Percentiles rank a stretch among this genome's conserved stretches.
These are phyloP conservation scores for Fusarium euwallaceae DNA, from an alignment of 2,329 filamentous ascomycete species.

Conservation along the genomic window DNA sequence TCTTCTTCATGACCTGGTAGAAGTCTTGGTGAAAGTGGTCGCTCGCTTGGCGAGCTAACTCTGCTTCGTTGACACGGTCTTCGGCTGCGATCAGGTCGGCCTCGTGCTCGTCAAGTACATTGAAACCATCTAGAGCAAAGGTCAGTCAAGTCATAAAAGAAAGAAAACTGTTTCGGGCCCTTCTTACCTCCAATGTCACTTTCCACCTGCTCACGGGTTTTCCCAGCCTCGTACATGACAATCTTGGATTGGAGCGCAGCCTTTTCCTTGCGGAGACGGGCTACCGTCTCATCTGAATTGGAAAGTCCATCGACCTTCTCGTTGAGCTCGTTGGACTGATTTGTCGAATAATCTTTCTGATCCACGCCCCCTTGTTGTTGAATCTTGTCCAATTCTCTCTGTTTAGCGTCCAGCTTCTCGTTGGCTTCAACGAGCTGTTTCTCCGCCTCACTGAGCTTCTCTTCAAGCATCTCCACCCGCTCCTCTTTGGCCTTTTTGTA, in stretches of 20 bases:
- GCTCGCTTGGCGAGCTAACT: background rate
- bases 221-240: background rate
- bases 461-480: background rate
- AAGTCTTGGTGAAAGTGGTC: conserved; percentile 4
- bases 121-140: background rate
- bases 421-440: background rate
- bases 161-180: background rate
- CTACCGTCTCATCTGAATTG: background rate
- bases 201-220: background rate
- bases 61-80: background rate
- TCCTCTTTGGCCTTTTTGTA: background rate
- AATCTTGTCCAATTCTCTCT: background rate
- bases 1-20: background rate
- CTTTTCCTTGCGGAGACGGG: background rate
- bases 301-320: background rate
- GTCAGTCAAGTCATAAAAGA: background rate
- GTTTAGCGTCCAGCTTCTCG: background rate
- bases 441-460: background rate
- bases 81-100: background rate
- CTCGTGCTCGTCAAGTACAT: background rate
- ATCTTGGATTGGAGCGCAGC: background rate
- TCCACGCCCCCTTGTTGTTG: background rate
- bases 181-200: background rate
- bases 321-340: background rate
- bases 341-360: background rate